phyloP scores from a whole-genome alignment of 768 basidiomycete genomes.

The Leucosporidium scottii region DNA sequence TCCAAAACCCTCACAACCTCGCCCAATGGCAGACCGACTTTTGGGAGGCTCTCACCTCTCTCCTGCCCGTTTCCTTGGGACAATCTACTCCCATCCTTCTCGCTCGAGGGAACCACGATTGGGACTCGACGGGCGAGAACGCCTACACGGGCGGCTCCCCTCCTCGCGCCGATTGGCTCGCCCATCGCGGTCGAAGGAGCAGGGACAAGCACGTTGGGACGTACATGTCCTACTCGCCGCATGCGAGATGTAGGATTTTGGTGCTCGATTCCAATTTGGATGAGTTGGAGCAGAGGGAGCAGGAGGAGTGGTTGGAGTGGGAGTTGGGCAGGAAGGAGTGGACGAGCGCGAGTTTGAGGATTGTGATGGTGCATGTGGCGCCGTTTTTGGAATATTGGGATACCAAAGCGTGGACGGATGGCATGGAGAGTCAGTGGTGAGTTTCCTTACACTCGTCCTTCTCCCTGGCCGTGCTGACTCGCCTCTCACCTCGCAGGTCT shows the following conservation, averaged over 20 bases:
- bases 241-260: slow-evolving; percentile 19
- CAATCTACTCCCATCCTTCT: slow-evolving; percentile 20
- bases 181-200: background rate
- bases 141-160: slow-evolving; percentile 11
- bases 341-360: slow-evolving; percentile 12
- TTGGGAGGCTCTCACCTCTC: slow-evolving; percentile 25
- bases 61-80: background rate
- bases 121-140: slow-evolving; percentile 25
- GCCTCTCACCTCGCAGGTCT: slow-evolving; percentile 12
- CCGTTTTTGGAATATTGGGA: slow-evolving; percentile 34
- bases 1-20: slow-evolving; percentile 28
- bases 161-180: slow-evolving; percentile 4
- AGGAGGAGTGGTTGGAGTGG: slow-evolving; percentile 28
- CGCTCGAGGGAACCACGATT: slow-evolving; percentile 33
- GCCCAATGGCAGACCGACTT: slow-evolving; percentile 33
- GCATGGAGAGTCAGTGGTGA: slow-evolving; percentile 24
- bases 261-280: slow-evolving; percentile 31
- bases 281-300: slow-evolving; percentile 8
- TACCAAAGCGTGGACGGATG: slow-evolving; percentile 17
- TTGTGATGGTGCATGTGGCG: slow-evolving; percentile 28
- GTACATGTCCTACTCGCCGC: slow-evolving; percentile 18
- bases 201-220: background rate
- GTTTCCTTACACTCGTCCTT: background rate
- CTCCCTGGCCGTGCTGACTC: background rate
- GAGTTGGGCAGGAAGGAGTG: slow-evolving; percentile 17